Percentiles rank a stretch among this genome's conserved stretches.
These are phyloP conservation scores for Verticillium tricorpus DNA, from an alignment of 2,329 filamentous ascomycete genomes.

Conservation along the genomic window DNA sequence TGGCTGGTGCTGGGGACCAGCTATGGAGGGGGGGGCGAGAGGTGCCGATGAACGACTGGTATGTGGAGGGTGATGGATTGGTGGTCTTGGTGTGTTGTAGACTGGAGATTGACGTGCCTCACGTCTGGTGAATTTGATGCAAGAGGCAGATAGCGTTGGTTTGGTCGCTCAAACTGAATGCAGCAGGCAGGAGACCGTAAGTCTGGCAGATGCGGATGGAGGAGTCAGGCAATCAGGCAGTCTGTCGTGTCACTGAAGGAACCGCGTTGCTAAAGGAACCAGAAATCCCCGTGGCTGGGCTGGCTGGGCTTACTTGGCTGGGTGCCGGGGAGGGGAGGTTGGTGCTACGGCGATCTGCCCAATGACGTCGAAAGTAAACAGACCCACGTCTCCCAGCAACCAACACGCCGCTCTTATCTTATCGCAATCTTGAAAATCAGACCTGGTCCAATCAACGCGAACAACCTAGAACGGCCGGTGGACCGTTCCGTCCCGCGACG, in stretches of 20 bases:
- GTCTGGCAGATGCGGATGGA: background rate
- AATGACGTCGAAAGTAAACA: slow-evolving; percentile 31
- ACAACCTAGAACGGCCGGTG: slow-evolving; percentile 7
- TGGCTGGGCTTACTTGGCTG: background rate
- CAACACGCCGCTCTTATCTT: background rate
- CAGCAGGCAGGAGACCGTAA: slow-evolving; percentile 1
- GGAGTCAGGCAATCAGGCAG: background rate
- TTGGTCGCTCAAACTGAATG: background rate
- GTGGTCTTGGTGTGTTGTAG: background rate
- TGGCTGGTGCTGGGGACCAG: background rate
- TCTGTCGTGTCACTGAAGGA: background rate
- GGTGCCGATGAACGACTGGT: background rate
- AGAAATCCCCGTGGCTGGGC: slow-evolving; percentile 17
- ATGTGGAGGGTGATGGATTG: background rate
- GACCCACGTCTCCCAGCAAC: slow-evolving; percentile 18
- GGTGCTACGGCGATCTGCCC: slow-evolving; percentile 6
- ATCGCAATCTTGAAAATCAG: background rate
- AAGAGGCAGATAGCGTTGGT: background rate
- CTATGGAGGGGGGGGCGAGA: background rate
- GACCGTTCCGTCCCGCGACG: slow-evolving; percentile 1
- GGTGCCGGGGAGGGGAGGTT: slow-evolving; percentile 8
- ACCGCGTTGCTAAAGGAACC: slow-evolving; percentile 20
- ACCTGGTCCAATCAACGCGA: background rate
- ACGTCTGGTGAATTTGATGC: background rate
- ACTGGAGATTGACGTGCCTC: background rate